These are phyloP conservation scores for Protomyces inundatus DNA, from an alignment of 1,139 yeast species.

Conservation along the genomic window DNA sequence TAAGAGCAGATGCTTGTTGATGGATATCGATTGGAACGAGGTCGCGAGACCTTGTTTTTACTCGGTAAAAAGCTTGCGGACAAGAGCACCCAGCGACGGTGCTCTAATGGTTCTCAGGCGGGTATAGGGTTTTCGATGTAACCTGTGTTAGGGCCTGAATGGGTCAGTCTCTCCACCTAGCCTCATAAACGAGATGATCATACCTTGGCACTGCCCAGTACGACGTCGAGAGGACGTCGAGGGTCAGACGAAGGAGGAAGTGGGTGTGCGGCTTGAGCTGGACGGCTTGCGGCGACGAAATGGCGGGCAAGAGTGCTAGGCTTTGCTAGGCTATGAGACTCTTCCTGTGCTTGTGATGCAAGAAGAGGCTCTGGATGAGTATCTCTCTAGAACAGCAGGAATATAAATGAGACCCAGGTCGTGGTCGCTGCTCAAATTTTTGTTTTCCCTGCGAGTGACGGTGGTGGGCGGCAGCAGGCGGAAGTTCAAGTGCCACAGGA, in stretches of 20 bases:
- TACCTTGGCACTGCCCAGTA: constrained; percentile 1
- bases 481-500: too few relatives aligned
- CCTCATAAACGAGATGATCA: background rate
- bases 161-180: background rate
- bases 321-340: too few relatives aligned
- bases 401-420: too few relatives aligned
- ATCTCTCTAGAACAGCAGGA: too few relatives aligned
- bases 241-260: constrained; percentile 1
- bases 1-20: too few relatives aligned
- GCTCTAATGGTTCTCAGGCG: constrained; percentile 1
- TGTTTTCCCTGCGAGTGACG: too few relatives aligned
- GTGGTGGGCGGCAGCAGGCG: too few relatives aligned
- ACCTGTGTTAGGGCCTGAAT: background rate
- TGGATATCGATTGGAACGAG: too few relatives aligned
- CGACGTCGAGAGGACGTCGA: constrained; percentile 1
- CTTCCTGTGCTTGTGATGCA: too few relatives aligned
- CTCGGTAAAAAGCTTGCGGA: background rate
- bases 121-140: background rate
- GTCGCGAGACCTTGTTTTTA: background rate
- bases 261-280: background rate
- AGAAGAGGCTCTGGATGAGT: too few relatives aligned
- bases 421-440: too few relatives aligned
- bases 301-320: background rate
- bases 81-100: background rate
- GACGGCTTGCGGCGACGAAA: background rate